These are phyloP conservation scores for Candida nonsorbophila DNA, from an alignment of 805 yeast genomes.

Conservation along the genomic window DNA sequence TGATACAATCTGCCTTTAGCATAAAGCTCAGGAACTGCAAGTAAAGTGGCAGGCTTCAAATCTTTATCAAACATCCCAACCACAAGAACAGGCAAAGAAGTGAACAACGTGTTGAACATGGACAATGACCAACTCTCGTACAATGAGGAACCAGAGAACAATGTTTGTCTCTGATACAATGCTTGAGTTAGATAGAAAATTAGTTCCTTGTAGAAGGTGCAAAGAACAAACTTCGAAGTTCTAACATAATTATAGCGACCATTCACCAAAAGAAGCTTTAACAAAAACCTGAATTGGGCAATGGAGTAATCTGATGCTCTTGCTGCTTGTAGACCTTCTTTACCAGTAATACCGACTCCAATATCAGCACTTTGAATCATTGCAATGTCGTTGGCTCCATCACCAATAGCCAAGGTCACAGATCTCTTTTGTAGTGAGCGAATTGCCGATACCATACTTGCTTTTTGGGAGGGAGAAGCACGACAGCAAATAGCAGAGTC, in stretches of 20 bases:
- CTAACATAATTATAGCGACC: slow-evolving; percentile 94
- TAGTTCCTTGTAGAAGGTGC: slow-evolving; percentile 93
- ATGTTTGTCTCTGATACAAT: slow-evolving; percentile 76
- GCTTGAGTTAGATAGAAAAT: slow-evolving; percentile 86
- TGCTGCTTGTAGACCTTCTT: slow-evolving; percentile 96
- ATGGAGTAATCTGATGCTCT: slow-evolving; percentile 91
- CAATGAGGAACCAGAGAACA: slow-evolving; percentile 88
- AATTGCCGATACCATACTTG: slow-evolving; percentile 79
- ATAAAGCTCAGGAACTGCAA: slow-evolving; percentile 91
- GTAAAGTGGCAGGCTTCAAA: slow-evolving; percentile 75
- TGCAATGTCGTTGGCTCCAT: slow-evolving; percentile 98
- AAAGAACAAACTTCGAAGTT: slow-evolving; percentile 84
- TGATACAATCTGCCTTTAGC: slow-evolving; percentile 67
- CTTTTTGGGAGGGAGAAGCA: slow-evolving; percentile 96
- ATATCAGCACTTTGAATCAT: slow-evolving; percentile 99
- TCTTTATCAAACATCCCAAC: slow-evolving; percentile 96
- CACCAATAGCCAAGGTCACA: slow-evolving; percentile 95
- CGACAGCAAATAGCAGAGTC: slow-evolving; percentile 94
- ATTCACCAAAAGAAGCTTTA: slow-evolving; percentile 83
- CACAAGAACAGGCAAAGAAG: slow-evolving; percentile 85
- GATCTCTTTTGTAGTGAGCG: slow-evolving; percentile 59
- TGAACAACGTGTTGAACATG: slow-evolving; percentile 94
- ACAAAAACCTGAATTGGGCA: slow-evolving; percentile 84
- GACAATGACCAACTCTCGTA: slow-evolving; percentile 96
- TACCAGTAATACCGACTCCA: slow-evolving; percentile 96